Evolutionary conservation across 2,329 filamentous ascomycete genomes (phyloP).

Genomic region (Cyphellophora attinorum): DNA sequence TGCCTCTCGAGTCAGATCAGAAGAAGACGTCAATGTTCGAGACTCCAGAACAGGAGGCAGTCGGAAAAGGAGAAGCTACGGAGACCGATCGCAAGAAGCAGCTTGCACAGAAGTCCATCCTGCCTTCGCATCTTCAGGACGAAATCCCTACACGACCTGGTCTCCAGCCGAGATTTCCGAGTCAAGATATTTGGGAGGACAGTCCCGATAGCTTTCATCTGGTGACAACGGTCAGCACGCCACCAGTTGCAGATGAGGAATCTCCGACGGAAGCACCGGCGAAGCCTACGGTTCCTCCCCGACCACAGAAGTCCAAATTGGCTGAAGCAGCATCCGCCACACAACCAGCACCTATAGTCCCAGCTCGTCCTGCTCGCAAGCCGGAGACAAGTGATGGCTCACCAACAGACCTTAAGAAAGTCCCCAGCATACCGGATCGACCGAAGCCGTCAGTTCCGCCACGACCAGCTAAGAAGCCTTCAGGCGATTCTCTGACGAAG

Average conservation of each 20-base stretch:
- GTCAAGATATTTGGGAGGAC: constrained; percentile 91
- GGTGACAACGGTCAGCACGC: constrained; percentile 59
- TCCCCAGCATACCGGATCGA: constrained; percentile 45
- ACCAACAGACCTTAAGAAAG: constrained; percentile 40
- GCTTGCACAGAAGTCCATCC: constrained; percentile 24
- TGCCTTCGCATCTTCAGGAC: constrained; percentile 41
- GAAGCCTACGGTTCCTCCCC: constrained; percentile 23
- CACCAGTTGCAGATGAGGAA: constrained; percentile 43
- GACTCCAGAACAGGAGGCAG: constrained; percentile 38
- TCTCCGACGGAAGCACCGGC: constrained; percentile 20
- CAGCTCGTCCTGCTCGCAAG: constrained; percentile 24
- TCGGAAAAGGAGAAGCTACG: constrained; percentile 28
- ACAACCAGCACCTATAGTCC: constrained; percentile 19
- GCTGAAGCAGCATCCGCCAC: constrained; percentile 15
- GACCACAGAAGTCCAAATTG: constrained; percentile 19
- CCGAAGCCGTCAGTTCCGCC: constrained; percentile 59
- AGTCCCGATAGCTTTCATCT: constrained; percentile 73
- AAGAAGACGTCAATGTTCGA: constrained; percentile 26
- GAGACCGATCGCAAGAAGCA: constrained; percentile 30
- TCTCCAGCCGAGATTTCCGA: constrained; percentile 68
- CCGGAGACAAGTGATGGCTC: constrained; percentile 28
- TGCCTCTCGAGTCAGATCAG: constrained; percentile 26
- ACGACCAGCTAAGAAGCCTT: constrained; percentile 48
- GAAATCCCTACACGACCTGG: constrained; percentile 42
- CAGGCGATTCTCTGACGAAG: constrained; percentile 26